These are phyloP conservation scores for Leucocoprinus birnbaumii DNA, from an alignment of 768 basidiomycete species.

Conservation along the genomic window DNA sequence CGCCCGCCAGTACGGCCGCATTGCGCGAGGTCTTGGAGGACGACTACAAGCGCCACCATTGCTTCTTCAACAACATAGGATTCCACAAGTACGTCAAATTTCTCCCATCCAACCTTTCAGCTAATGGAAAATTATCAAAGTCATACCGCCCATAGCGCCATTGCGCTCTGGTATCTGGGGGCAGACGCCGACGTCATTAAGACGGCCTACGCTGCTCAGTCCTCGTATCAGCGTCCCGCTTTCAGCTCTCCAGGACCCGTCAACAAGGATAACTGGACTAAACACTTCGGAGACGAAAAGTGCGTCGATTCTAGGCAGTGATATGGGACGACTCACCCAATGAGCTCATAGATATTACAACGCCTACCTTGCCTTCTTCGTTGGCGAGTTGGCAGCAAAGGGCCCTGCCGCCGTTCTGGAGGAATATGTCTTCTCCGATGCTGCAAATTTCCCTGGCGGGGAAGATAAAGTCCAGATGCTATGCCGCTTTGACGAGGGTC, in stretches of 20 bases:
- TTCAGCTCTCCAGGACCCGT: slow-evolving; percentile 44
- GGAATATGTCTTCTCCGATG: slow-evolving; percentile 54
- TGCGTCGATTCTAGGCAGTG: slow-evolving; percentile 26
- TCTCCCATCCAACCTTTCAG: too few species aligned
- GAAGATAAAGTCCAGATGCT: slow-evolving; percentile 37
- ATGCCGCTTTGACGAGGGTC: slow-evolving; percentile 49
- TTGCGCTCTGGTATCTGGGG: slow-evolving; percentile 63
- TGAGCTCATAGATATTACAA: slow-evolving; percentile 52
- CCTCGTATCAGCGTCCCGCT: slow-evolving; percentile 30
- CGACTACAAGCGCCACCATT: slow-evolving; percentile 51
- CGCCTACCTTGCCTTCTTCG: slow-evolving; percentile 58
- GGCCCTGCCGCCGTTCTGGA: slow-evolving; percentile 46
- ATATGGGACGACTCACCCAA: not conserved
- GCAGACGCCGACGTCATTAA: slow-evolving; percentile 37
- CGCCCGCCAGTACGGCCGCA: slow-evolving; percentile 33
- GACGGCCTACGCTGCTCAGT: slow-evolving; percentile 34
- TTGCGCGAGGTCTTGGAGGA: slow-evolving; percentile 41
- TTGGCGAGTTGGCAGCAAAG: slow-evolving; percentile 35
- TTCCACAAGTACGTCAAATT: slow-evolving; percentile 39
- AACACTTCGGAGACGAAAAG: slow-evolving; percentile 59
- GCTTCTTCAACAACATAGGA: slow-evolving; percentile 45
- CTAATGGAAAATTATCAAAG: slow-evolving; percentile 21
- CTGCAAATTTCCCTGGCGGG: slow-evolving; percentile 40
- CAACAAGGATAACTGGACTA: slow-evolving; percentile 43
- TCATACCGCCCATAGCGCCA: slow-evolving; percentile 56